A percentile compares a stretch with the other conserved stretches of the same genome.
Evolutionary conservation across 306 rosid species (phyloP).

Genomic region (Ceratonia siliqua): DNA sequence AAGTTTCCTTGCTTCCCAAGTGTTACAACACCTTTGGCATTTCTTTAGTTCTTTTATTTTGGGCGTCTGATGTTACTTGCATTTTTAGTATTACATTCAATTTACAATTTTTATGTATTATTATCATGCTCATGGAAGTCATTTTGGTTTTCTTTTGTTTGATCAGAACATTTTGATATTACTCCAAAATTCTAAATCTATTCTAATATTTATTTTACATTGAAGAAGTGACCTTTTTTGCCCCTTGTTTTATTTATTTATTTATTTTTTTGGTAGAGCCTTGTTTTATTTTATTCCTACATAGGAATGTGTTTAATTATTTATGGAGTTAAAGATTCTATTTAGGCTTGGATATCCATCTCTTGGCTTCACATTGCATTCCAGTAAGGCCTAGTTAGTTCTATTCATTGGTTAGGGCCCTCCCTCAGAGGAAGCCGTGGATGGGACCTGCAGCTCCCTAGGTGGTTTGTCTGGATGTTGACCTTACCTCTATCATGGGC

Average conservation of each 20-base stretch:
- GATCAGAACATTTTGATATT: not conserved
- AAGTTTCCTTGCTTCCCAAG: constrained; percentile 42
- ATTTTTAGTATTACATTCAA: not conserved
- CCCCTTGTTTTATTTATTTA: not conserved
- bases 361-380: not conserved
- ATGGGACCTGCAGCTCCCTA: too few relatives aligned
- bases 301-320: not conserved
- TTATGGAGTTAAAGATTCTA: not conserved
- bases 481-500: not conserved
- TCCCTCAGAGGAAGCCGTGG: not conserved
- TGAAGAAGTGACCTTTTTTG: not conserved
- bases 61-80: not conserved
- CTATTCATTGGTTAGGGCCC: not conserved
- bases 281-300: not conserved
- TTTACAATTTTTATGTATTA: not conserved
- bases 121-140: not conserved
- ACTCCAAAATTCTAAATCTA: not conserved
- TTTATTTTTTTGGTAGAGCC: too few relatives aligned
- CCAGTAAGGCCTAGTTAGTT: not conserved
- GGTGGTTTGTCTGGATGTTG: too few relatives aligned
- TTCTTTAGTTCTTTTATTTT: not conserved
- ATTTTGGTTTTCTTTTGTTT: not conserved
- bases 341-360: not conserved
- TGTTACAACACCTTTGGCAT: constrained; percentile 17
- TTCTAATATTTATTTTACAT: not conserved